A percentile compares a stretch with the other conserved stretches of the same genome.
Evolutionary conservation across 2,329 filamentous ascomycete species (phyloP).

Genomic region (Biscogniauxia sp.): DNA sequence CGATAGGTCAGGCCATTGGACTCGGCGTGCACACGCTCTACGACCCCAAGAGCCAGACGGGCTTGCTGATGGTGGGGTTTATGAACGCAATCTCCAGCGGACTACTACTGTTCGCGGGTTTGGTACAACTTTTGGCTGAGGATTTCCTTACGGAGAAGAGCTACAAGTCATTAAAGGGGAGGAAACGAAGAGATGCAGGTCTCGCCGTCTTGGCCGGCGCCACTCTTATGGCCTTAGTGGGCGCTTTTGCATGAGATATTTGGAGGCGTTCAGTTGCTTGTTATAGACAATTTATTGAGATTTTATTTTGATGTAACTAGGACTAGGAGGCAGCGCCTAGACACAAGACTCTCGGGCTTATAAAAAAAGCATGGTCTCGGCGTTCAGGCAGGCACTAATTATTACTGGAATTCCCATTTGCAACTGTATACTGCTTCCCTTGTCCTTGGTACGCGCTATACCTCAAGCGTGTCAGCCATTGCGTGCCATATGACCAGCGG

Average conservation of each 20-base stretch:
- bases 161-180: conserved; percentile 64
- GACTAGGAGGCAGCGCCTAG: conserved; percentile 6
- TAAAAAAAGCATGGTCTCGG: conserved; percentile 12
- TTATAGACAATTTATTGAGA: background rate
- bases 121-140: conserved; percentile 82
- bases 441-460: background rate
- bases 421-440: background rate
- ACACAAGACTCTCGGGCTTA: conserved; percentile 5
- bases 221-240: conserved; percentile 67
- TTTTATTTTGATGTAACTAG: background rate
- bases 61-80: conserved; percentile 77
- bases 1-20: conserved; percentile 80
- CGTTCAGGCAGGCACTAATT: conserved; percentile 7
- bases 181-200: conserved; percentile 60
- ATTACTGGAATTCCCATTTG: background rate
- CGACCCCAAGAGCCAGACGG: conserved; percentile 72
- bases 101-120: conserved; percentile 74
- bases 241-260: conserved; percentile 62
- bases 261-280: conserved; percentile 3
- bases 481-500: background rate
- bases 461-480: background rate
- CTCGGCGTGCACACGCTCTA: conserved; percentile 76
- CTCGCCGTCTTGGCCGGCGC: conserved; percentile 63
- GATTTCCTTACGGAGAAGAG: conserved; percentile 79
- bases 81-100: conserved; percentile 86